Percentiles rank a stretch among this genome's conserved stretches.
These are phyloP conservation scores for Cordyceps cateniannulata DNA, from an alignment of 2,329 filamentous ascomycete genomes.

Conservation along the genomic window DNA sequence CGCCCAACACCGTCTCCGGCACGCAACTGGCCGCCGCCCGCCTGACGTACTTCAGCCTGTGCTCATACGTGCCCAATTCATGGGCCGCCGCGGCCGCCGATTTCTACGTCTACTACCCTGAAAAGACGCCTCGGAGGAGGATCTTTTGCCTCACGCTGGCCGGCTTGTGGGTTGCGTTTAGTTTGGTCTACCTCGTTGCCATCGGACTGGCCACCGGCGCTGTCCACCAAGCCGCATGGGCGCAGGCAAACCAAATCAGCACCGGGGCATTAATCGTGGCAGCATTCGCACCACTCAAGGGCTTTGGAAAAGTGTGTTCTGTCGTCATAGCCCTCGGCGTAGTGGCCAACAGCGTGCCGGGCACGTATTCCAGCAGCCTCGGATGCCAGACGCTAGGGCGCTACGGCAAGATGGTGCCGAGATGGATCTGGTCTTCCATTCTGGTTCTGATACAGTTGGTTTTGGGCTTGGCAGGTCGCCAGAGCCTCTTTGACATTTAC, in stretches of 20 bases:
- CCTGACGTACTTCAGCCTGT: conserved; percentile 65
- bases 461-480: conserved; percentile 46
- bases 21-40: conserved; percentile 55
- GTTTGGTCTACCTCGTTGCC: conserved; percentile 61
- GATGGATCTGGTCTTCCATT: conserved; percentile 47
- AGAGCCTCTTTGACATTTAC: conserved; percentile 46
- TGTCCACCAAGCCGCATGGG: conserved; percentile 43
- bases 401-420: conserved; percentile 43
- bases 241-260: conserved; percentile 42
- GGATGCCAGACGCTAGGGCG: conserved; percentile 55
- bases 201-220: conserved; percentile 47
- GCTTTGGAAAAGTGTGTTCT: conserved; percentile 51
- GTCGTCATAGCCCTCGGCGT: conserved; percentile 49
- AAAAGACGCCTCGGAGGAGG: conserved; percentile 48
- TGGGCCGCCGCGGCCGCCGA: conserved; percentile 73
- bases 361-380: conserved; percentile 50
- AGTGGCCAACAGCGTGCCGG: conserved; percentile 49
- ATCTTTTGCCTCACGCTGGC: conserved; percentile 64
- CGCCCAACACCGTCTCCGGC: conserved; percentile 50
- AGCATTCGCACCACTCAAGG: conserved; percentile 45
- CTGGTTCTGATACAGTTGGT: conserved; percentile 49
- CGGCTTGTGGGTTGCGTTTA: conserved; percentile 55
- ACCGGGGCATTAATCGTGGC: conserved; percentile 51
- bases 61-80: conserved; percentile 41
- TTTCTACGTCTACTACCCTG: conserved; percentile 74